Percentiles rank a stretch among this genome's conserved stretches.
These are phyloP conservation scores for Amesomyces nigricolor DNA, from an alignment of 2,329 filamentous ascomycete species.

Conservation along the genomic window DNA sequence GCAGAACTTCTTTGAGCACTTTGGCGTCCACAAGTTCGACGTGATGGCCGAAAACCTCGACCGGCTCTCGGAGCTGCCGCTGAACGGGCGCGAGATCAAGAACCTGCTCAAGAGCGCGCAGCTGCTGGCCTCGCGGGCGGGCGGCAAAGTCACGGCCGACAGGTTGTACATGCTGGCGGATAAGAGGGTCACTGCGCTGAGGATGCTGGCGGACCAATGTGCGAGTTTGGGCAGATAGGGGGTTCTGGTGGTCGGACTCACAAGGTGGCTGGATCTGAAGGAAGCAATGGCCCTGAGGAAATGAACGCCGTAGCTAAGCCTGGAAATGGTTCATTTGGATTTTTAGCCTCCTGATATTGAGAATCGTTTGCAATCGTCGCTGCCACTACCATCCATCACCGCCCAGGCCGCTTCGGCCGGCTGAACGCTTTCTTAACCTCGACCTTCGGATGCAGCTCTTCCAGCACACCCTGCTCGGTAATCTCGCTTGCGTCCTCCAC, in stretches of 20 bases:
- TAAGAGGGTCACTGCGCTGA: constrained; percentile 26
- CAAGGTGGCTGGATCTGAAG: no score
- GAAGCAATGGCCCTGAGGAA: no score
- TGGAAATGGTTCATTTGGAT: no score
- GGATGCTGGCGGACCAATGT: constrained; percentile 12
- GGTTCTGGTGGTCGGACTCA: no score
- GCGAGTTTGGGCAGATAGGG: background rate
- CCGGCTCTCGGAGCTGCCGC: constrained; percentile 35
- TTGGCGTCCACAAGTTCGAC: constrained; percentile 30
- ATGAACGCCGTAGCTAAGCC: no score
- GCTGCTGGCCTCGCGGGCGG: constrained; percentile 31
- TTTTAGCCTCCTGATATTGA: no score
- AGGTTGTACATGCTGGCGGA: constrained; percentile 31
- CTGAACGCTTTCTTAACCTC: constrained; percentile 65
- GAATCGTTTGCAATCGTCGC: background rate
- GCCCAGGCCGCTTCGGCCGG: constrained; percentile 72
- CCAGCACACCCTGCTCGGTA: constrained; percentile 57
- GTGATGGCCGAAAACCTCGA: constrained; percentile 30
- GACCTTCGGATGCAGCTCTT: constrained; percentile 63
- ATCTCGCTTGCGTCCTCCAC: constrained; percentile 65
- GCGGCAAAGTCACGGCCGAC: constrained; percentile 28
- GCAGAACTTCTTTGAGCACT: constrained; percentile 32
- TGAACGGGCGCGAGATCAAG: constrained; percentile 49
- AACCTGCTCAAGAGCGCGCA: constrained; percentile 40
- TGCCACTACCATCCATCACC: constrained; percentile 27